Percentiles rank a stretch among this genome's conserved stretches.
phyloP scores from a whole-genome alignment of 768 basidiomycete species.

The Suillus fuscotomentosus region DNA sequence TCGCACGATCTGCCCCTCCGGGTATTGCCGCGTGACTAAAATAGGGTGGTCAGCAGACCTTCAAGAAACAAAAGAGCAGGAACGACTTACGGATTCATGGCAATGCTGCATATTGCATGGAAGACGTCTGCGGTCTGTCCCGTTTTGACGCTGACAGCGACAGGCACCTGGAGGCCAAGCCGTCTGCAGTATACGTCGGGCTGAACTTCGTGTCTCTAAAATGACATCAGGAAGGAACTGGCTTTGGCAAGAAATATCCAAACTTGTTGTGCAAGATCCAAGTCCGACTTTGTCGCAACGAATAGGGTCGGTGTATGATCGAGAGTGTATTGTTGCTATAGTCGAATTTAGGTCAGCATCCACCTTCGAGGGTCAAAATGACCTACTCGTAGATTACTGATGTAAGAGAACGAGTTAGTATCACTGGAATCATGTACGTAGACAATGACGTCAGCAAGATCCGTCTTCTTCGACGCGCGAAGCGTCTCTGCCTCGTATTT shows the following conservation, averaged over 20 bases:
- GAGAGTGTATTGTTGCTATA: constrained; percentile 93
- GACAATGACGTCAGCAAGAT: constrained; percentile 90
- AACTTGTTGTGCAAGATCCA: constrained; percentile 94
- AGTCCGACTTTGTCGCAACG: constrained; percentile 98
- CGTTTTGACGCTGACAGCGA: constrained; percentile 88
- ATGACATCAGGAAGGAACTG: constrained; percentile 7
- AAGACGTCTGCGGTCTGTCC: constrained; percentile 86
- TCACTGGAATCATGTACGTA: constrained; percentile 98
- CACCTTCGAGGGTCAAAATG: constrained; percentile 3
- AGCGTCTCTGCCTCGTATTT: constrained; percentile 91
- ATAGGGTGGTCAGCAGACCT: constrained; percentile 13
- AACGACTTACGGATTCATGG: constrained; percentile 78
- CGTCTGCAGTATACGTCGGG: constrained; percentile 95
- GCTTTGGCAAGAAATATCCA: constrained; percentile 17
- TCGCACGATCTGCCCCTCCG: constrained; percentile 78
- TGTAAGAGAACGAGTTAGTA: constrained; percentile 98
- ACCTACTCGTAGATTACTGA: constrained; percentile 89
- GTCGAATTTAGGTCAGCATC: constrained; percentile 18
- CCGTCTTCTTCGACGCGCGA: constrained; percentile 86
- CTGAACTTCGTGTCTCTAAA: constrained; percentile 93
- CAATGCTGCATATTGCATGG: constrained; percentile 80
- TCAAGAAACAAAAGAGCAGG: constrained; percentile 6
- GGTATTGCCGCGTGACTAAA: constrained; percentile 66
- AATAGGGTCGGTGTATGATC: constrained; percentile 95
- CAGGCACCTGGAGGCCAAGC: constrained; percentile 87